Percentiles rank a stretch among this genome's conserved stretches.
Conservation (phyloP, 306 rosid genomes). For the Quercus variabilis region DNA sequence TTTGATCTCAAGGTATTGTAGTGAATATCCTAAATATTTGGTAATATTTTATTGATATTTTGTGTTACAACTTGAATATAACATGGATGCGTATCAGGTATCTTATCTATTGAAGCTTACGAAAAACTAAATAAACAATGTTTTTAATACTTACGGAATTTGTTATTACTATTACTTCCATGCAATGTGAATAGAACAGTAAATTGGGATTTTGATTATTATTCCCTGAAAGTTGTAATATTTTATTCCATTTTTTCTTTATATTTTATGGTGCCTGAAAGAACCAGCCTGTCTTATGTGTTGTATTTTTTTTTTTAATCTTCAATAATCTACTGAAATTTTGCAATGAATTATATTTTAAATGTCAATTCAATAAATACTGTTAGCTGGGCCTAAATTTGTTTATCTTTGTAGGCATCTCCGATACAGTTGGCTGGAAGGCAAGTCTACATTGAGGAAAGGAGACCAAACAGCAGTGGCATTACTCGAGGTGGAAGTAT, state of each 20-base stretch:
- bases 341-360: too few relatives aligned
- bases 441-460: conserved; percentile 84
- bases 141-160: not conserved
- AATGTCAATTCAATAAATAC: not conserved
- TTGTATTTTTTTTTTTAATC: not conserved
- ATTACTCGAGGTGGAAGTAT: conserved; percentile 86
- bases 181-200: not conserved
- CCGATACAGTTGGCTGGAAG: conserved; percentile 87
- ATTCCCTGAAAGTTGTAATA: not conserved
- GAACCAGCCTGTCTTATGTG: not conserved
- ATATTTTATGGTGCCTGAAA: not conserved
- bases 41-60: not conserved
- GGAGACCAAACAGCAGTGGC: conserved; percentile 72
- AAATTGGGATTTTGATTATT: not conserved
- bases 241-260: not conserved
- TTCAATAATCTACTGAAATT: not conserved
- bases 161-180: not conserved
- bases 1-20: not conserved
- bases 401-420: conserved; percentile 63
- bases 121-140: not conserved
- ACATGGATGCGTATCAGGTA: not conserved
- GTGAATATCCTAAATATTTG: not conserved
- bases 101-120: not conserved
- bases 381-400: conserved; percentile 5
- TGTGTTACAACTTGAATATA: not conserved